These are phyloP conservation scores for Puccinia triticina DNA, from an alignment of 1,284 basidiomycete species.

Conservation along the genomic window DNA sequence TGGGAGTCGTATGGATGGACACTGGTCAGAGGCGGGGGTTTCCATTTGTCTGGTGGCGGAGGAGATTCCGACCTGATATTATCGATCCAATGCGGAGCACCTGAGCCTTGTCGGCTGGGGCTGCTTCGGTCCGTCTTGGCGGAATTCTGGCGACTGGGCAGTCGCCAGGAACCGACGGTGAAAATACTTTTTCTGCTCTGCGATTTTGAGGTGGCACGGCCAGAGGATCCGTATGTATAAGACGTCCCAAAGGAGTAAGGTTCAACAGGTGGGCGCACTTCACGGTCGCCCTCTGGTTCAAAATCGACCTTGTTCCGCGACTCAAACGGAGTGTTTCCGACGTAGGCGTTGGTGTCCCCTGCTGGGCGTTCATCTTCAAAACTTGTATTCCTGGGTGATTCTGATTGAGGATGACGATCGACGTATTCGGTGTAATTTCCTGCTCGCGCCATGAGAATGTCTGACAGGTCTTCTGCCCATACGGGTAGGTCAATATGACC, in stretches of 20 bases:
- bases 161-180: slow-evolving; percentile 31
- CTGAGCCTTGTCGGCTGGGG: background rate
- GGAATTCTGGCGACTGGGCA: slow-evolving; percentile 36
- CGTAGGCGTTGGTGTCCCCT: background rate
- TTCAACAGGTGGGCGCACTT: slow-evolving; percentile 1
- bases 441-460: slow-evolving; percentile 64
- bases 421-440: slow-evolving; percentile 44
- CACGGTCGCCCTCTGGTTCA: background rate
- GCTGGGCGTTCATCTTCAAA: background rate
- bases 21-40: background rate
- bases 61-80: slow-evolving; percentile 19
- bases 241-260: slow-evolving; percentile 30
- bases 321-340: background rate
- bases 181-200: slow-evolving; percentile 1
- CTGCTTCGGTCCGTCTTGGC: slow-evolving; percentile 18
- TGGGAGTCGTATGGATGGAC: background rate
- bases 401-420: background rate
- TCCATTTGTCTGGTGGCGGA: background rate
- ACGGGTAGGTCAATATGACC: slow-evolving; percentile 73
- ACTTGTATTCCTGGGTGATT: slow-evolving; percentile 17
- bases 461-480: slow-evolving; percentile 75
- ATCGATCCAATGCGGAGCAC: slow-evolving; percentile 26
- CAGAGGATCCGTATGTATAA: slow-evolving; percentile 14
- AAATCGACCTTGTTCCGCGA: slow-evolving; percentile 1
- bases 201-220: background rate